phyloP scores from a whole-genome alignment of 148 eudicot genomes.

The Polygonum aviculare region DNA sequence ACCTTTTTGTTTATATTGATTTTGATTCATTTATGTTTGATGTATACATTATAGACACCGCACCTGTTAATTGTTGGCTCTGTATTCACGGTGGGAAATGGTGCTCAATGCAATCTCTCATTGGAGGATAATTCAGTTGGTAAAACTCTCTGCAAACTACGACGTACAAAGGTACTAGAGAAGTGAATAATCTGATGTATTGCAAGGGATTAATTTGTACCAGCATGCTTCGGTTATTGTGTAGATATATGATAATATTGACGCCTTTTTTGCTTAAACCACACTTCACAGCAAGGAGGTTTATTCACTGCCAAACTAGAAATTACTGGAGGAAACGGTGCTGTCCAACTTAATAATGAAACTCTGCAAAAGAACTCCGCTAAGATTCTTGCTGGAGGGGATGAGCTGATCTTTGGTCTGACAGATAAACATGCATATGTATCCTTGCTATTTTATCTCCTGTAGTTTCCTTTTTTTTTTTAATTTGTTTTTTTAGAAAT shows the following conservation, averaged over 20 bases:
- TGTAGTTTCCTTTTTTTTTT: background rate
- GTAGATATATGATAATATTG: background rate
- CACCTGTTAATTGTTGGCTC: constrained; percentile 42
- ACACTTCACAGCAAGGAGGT: constrained; percentile 36
- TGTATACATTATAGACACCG: constrained; percentile 42
- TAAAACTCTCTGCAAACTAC: constrained; percentile 67
- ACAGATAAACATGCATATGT: constrained; percentile 79
- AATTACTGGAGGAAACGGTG: constrained; percentile 66
- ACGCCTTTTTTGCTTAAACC: background rate
- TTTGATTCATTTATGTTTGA: background rate
- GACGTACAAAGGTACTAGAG: constrained; percentile 50
- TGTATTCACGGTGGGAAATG: constrained; percentile 73
- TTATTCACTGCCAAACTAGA: constrained; percentile 49
- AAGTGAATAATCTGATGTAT: background rate
- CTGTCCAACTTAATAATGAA: constrained; percentile 68
- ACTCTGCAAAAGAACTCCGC: constrained; percentile 44
- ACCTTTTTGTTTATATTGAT: constrained; percentile 5
- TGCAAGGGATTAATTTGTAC: background rate
- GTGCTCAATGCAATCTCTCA: constrained; percentile 65
- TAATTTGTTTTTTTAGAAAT: background rate
- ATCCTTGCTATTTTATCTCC: constrained; percentile 37
- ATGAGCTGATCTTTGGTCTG: constrained; percentile 67
- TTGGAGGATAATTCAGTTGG: constrained; percentile 57
- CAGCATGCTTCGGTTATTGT: background rate
- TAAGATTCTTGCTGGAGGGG: constrained; percentile 56